Percentiles rank a stretch among this genome's conserved stretches.
phyloP scores from a whole-genome alignment of 345 rosid genomes.

The Carallia pectinifolia region DNA sequence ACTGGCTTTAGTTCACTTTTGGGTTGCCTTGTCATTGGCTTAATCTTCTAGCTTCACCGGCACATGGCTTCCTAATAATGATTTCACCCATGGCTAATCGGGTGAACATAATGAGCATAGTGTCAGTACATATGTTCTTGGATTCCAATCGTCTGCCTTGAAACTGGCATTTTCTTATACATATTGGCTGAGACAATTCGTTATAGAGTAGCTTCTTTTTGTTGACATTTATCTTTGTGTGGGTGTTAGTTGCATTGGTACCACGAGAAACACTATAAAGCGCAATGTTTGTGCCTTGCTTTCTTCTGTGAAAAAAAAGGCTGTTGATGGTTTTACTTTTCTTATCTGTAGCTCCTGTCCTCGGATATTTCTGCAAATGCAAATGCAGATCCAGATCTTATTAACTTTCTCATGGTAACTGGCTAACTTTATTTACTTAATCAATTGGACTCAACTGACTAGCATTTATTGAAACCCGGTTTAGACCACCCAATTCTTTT shows the following conservation, averaged over 20 bases:
- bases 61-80: no score
- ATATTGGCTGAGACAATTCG: background rate
- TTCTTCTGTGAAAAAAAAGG: background rate
- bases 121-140: background rate
- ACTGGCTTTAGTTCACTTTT: no score
- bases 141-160: background rate
- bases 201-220: background rate
- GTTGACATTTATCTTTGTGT: background rate
- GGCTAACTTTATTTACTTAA: background rate
- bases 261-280: background rate
- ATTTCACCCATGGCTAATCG: no score
- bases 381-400: constrained; percentile 51
- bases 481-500: constrained; percentile 8
- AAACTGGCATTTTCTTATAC: background rate
- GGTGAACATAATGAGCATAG: background rate
- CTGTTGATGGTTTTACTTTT: constrained; percentile 19
- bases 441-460: background rate
- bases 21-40: no score
- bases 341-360: constrained; percentile 56
- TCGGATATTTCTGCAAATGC: constrained; percentile 59
- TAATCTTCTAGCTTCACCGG: no score
- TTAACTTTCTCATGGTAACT: constrained; percentile 69
- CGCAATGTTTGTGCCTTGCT: background rate
- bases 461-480: background rate
- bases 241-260: background rate